Evolutionary conservation across 2,329 filamentous ascomycete species (phyloP).

Genomic region (Endoconidiophora polonica): DNA sequence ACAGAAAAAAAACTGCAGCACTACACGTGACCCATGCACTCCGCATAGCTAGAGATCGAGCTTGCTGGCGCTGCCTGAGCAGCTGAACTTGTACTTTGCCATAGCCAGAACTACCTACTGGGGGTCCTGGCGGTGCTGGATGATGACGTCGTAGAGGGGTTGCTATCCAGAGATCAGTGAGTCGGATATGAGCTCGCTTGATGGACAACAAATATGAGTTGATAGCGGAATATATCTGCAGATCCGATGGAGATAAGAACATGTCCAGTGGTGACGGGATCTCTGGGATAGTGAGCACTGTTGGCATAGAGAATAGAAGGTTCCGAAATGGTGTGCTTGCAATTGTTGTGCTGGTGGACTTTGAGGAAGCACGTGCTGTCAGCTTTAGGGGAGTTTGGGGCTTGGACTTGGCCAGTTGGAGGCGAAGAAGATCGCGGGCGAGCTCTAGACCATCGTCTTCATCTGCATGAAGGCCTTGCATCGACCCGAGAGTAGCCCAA

Average conservation of each 20-base stretch:
- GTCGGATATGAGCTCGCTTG: constrained; percentile 66
- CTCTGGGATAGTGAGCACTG: constrained; percentile 47
- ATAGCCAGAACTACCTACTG: constrained; percentile 41
- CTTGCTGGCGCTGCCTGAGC: constrained; percentile 46
- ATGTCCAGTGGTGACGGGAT: constrained; percentile 71
- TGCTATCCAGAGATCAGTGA: constrained; percentile 77
- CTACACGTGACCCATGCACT: constrained; percentile 81
- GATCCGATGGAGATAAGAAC: constrained; percentile 61
- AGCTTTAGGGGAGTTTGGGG: constrained; percentile 22
- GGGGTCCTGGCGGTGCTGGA: constrained; percentile 51
- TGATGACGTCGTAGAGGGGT: constrained; percentile 62
- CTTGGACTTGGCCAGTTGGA: constrained; percentile 42
- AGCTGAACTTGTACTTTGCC: constrained; percentile 43
- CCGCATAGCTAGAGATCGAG: constrained; percentile 51
- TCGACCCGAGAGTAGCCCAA: constrained; percentile 62
- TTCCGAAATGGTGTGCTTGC: constrained; percentile 48
- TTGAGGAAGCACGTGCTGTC: constrained; percentile 8
- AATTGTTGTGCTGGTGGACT: constrained; percentile 19
- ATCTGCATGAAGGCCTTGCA: constrained; percentile 52
- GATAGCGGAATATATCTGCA: constrained; percentile 67
- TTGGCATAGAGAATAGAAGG: constrained; percentile 48
- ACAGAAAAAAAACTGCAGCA: constrained; percentile 74
- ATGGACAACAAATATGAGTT: constrained; percentile 78
- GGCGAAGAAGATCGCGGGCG: constrained; percentile 57
- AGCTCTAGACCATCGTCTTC: constrained; percentile 74